Evolutionary conservation across 371 early-diverging fungal genomes (phyloP), one percentile per base, ranked within the genome.

Genomic region (Actinomortierella wolfii): DNA sequence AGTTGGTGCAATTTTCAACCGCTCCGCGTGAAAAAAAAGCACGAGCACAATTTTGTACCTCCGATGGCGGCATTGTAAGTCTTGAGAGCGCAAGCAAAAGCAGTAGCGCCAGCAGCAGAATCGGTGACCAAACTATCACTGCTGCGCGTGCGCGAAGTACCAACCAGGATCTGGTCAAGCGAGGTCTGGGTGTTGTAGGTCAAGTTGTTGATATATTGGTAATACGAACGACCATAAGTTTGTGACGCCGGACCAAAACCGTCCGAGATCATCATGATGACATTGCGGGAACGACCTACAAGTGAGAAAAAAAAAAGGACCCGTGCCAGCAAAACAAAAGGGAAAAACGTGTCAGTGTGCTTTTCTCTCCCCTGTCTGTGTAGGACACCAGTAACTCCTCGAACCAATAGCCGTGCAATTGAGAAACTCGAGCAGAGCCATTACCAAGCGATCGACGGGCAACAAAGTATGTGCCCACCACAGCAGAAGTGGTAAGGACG

Each of bases 61-160:
- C 81, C 92, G 59, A 96, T 91, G 15, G 96, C 98, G 13, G 89
- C 92, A 68, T 96, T 96, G 79, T 92, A 94, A 0, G 93, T 83
- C 79, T 96, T 95, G 18, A 84, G 44, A 8, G 79, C 90, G 68
- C 95, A 95, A 1, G 94, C 77, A 79, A 93, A 96, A 0, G 96
- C 96, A 0, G 97, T 96, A 4, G 97, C 98, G 3, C 96, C 98
- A 17, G 98, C 96, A 17, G 97, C 98, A 42, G 94, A 94, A 78
- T 98, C 98, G 0, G 98, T 96, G 6, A 98, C 83, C 25, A 94
- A 78, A 64, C 89, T 89, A 56, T 79, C 77, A 23, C 89, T 87
- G 59, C 93, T 92, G 20, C 92, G 81, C 1, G 97, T 97, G 23
- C 98, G 84, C 23, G 92, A 92, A 13, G 90, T 68, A 4, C 98